Conservation (phyloP, 2,329 filamentous ascomycete species). For the Paecilomyces formosus region DNA sequence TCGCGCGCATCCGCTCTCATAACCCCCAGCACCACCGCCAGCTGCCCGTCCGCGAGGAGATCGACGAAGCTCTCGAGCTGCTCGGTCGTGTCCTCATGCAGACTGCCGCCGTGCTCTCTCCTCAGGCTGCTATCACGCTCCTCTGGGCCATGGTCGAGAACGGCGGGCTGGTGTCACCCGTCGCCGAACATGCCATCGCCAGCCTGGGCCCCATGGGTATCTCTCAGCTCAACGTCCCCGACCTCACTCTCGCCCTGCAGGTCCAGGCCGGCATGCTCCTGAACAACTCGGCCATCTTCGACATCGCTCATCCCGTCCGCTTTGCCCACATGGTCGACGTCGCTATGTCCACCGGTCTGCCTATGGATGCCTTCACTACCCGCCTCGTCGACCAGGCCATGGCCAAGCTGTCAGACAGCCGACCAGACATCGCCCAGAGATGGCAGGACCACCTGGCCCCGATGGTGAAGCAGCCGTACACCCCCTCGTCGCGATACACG, state of each 20-base stretch:
- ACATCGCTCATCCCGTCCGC: slow-evolving; percentile 52
- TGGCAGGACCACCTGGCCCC: slow-evolving; percentile 50
- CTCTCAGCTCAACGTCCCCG: slow-evolving; percentile 43
- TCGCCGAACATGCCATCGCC: slow-evolving; percentile 54
- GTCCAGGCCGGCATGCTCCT: slow-evolving; percentile 47
- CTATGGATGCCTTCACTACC: slow-evolving; percentile 50
- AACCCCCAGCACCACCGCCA: slow-evolving; percentile 42
- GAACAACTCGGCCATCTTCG: slow-evolving; percentile 35
- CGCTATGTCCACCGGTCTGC: slow-evolving; percentile 44
- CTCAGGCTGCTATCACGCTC: slow-evolving; percentile 51
- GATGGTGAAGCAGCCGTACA: slow-evolving; percentile 42
- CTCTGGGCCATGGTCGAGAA: slow-evolving; percentile 61
- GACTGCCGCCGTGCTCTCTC: slow-evolving; percentile 43
- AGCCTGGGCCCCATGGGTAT: slow-evolving; percentile 54
- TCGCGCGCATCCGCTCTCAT: slow-evolving; percentile 66
- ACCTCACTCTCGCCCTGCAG: slow-evolving; percentile 54
- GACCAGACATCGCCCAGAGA: slow-evolving; percentile 41
- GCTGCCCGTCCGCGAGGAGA: slow-evolving; percentile 62
- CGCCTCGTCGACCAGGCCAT: slow-evolving; percentile 53
- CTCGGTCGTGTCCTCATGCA: slow-evolving; percentile 52
- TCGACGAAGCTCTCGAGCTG: slow-evolving; percentile 78
- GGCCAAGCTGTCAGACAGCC: slow-evolving; percentile 41
- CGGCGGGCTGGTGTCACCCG: slow-evolving; percentile 51
- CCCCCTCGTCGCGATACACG: slow-evolving; percentile 29
- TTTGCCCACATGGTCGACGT: slow-evolving; percentile 57